Conservation (phyloP, 441 rosid species). For the Populus hybrid region DNA sequence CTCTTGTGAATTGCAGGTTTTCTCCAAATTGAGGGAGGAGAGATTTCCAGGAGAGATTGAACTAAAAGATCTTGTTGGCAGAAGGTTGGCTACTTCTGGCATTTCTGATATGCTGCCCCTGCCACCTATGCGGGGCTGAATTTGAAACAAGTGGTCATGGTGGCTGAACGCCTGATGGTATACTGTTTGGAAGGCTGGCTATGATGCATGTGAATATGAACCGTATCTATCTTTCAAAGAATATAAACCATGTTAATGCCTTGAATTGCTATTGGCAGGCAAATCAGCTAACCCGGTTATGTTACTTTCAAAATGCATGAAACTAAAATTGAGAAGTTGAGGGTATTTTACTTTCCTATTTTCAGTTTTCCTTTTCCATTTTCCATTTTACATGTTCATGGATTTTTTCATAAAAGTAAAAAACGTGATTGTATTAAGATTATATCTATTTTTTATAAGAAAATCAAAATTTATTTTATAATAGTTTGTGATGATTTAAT, state of each 20-base stretch:
- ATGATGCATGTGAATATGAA: not conserved
- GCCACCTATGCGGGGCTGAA: not conserved
- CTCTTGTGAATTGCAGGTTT: constrained; percentile 43
- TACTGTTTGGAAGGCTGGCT: not conserved
- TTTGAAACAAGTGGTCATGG: not conserved
- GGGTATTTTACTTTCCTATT: no score
- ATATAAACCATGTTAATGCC: not conserved
- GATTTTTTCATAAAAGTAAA: no score
- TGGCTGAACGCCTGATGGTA: not conserved
- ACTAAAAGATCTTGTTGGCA: constrained; percentile 58
- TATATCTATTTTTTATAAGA: no score
- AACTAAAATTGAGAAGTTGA: not conserved
- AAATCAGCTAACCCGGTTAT: not conserved
- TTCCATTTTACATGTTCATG: no score
- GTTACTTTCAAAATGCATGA: not conserved
- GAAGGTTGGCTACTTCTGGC: constrained; percentile 38
- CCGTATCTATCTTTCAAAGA: not conserved
- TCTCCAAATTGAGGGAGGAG: constrained; percentile 72
- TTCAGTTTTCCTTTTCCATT: no score
- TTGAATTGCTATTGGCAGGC: not conserved
- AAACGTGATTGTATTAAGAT: no score
- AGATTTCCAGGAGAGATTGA: constrained; percentile 90
- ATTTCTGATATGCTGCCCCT: constrained; percentile 18
- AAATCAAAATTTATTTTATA: no score
- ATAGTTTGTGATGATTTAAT: no score